A percentile compares a stretch with the other conserved stretches of the same genome.
Evolutionary conservation across 2,329 filamentous ascomycete genomes (phyloP).

Genomic region (Talaromyces marneffei): DNA sequence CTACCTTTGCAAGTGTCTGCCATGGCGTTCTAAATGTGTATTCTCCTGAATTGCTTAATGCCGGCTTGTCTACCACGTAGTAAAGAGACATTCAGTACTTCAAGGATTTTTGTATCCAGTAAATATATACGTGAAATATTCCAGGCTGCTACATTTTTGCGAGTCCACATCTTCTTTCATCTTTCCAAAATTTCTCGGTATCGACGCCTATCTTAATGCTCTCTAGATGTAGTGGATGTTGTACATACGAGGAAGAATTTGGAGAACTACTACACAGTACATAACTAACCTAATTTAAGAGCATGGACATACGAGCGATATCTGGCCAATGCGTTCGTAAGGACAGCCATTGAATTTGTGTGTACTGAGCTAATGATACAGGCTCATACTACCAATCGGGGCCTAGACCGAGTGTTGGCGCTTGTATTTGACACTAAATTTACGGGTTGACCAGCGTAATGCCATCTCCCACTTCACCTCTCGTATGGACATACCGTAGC

Average conservation of each 20-base stretch:
- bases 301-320: background rate
- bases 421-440: background rate
- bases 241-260: background rate
- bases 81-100: background rate
- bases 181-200: background rate
- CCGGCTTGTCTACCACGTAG: too few relatives aligned
- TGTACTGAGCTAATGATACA: background rate
- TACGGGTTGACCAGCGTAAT: background rate
- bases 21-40: background rate
- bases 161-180: background rate
- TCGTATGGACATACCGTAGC: conserved; percentile 4
- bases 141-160: background rate
- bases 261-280: too few relatives aligned
- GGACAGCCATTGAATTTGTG: background rate
- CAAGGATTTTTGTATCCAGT: background rate
- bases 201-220: background rate
- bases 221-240: background rate
- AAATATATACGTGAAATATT: background rate
- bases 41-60: background rate
- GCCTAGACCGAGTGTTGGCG: background rate
- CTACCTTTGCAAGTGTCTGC: background rate
- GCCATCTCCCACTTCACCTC: background rate
- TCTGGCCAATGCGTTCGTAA: background rate
- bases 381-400: background rate
- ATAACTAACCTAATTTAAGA: too few relatives aligned